Evolutionary conservation across 1,139 yeast species (phyloP).

Genomic region (Wickerhamiella infanticola): DNA sequence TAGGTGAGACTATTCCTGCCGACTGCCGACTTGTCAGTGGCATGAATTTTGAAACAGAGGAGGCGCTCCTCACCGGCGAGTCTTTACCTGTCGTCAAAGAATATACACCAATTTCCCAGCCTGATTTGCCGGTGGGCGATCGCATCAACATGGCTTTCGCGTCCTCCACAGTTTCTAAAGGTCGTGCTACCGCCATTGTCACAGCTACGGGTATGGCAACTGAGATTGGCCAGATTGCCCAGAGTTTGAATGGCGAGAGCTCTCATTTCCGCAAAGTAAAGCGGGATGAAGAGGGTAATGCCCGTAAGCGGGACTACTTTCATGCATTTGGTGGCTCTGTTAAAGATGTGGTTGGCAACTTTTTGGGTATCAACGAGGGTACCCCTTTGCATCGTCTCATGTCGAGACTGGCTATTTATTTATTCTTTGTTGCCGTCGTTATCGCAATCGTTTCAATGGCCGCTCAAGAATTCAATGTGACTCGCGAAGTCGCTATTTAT

Average conservation of each 20-base stretch:
- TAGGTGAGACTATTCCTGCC: conserved; percentile 73
- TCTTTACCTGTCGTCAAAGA: conserved; percentile 58
- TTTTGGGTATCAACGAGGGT: conserved; percentile 62
- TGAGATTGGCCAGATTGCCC: conserved; percentile 66
- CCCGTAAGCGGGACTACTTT: conserved; percentile 34
- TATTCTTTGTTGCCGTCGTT: conserved; percentile 56
- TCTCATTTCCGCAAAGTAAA: conserved; percentile 24
- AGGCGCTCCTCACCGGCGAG: conserved; percentile 69
- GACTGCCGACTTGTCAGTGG: conserved; percentile 47
- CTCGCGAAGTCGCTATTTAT: conserved; percentile 59
- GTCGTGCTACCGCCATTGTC: conserved; percentile 59
- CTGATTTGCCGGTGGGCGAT: conserved; percentile 43
- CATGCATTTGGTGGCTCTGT: conserved; percentile 33
- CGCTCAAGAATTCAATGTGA: conserved; percentile 52
- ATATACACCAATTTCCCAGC: conserved; percentile 26
- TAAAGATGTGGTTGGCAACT: conserved; percentile 42
- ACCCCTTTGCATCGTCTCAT: conserved; percentile 59
- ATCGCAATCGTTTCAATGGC: conserved; percentile 74
- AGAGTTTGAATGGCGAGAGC: conserved; percentile 35
- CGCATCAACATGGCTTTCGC: conserved; percentile 58
- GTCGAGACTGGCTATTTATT: conserved; percentile 51
- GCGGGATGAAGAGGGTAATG: conserved; percentile 24
- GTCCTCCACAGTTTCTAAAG: conserved; percentile 59
- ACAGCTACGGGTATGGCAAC: conserved; percentile 53
- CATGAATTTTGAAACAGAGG: conserved; percentile 65